These are phyloP conservation scores for Mortierella polycephala DNA, from an alignment of 371 early-diverging fungal species.

Conservation along the genomic window DNA sequence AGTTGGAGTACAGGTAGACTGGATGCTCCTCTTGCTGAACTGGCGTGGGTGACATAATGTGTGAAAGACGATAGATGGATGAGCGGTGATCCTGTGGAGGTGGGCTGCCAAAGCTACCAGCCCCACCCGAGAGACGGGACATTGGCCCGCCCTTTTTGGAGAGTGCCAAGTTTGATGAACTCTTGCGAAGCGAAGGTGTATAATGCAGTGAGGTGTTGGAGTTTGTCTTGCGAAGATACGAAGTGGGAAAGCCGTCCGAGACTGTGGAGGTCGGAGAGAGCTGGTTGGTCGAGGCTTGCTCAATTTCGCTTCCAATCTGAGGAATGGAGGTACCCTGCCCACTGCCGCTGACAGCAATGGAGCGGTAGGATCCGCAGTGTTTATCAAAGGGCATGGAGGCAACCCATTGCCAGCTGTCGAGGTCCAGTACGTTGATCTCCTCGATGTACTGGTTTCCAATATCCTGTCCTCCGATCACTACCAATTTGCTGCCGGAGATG, in stretches of 20 bases:
- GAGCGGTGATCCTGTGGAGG: conserved; percentile 43
- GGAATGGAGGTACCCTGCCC: conserved; percentile 50
- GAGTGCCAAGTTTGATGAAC: conserved; percentile 49
- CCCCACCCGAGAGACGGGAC: conserved; percentile 49
- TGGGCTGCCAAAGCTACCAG: conserved; percentile 32
- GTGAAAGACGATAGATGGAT: conserved; percentile 51
- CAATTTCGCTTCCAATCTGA: conserved; percentile 50
- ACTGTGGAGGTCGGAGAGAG: conserved; percentile 22
- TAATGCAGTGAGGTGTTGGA: conserved; percentile 33
- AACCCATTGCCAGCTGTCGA: conserved; percentile 76
- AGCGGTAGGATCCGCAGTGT: conserved; percentile 84
- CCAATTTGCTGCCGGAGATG: conserved; percentile 65
- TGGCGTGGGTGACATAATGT: conserved; percentile 24
- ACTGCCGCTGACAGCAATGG: conserved; percentile 67
- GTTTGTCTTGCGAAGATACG: conserved; percentile 41
- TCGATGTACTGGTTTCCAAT: conserved; percentile 79
- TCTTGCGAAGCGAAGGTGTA: conserved; percentile 44
- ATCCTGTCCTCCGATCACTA: conserved; percentile 88
- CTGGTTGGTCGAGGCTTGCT: conserved; percentile 14
- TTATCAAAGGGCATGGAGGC: conserved; percentile 72
- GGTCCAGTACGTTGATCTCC: conserved; percentile 81
- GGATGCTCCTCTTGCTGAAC: conserved; percentile 58
- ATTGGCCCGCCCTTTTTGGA: conserved; percentile 46
- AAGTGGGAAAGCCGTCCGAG: conserved; percentile 48
- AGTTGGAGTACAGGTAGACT: conserved; percentile 80